phyloP scores from a whole-genome alignment of 495 filamentous ascomycete species.

The Lasiosphaeriaceae sp. region DNA sequence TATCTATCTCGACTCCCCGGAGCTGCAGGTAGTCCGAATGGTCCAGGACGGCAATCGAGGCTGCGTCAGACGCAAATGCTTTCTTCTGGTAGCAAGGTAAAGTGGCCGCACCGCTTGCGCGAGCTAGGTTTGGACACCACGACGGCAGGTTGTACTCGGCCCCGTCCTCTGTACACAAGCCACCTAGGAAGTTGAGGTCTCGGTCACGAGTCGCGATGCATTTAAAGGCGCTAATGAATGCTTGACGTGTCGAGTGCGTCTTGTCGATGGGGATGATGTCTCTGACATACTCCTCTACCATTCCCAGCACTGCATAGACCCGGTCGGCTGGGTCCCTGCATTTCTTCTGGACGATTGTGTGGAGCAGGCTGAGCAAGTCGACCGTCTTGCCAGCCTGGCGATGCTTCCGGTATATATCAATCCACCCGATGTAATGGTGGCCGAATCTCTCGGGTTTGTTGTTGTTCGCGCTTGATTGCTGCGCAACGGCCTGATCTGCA shows the following conservation, averaged over 20 bases:
- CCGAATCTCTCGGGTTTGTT: too few relatives aligned
- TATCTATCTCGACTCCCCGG: background rate
- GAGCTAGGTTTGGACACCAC: background rate
- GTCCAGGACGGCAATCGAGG: background rate
- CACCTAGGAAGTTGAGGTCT: background rate
- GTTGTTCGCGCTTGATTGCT: background rate
- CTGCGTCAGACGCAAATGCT: background rate
- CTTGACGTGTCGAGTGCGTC: background rate
- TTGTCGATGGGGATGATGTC: background rate
- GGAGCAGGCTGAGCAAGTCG: background rate
- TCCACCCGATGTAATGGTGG: background rate
- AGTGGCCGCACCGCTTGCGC: background rate
- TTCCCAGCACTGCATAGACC: background rate
- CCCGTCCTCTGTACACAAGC: background rate
- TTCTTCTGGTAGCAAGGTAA: background rate
- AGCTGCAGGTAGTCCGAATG: background rate
- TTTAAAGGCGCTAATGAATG: background rate
- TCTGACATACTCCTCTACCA: background rate
- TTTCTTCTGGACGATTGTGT: background rate
- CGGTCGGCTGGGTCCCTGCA: background rate
- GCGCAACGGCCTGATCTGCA: background rate
- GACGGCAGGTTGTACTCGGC: background rate
- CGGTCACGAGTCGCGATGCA: background rate
- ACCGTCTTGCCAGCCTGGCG: background rate
- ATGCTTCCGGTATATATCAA: background rate